These are phyloP conservation scores for Microcera coccophila DNA, from an alignment of 2,329 filamentous ascomycete genomes.

Conservation along the genomic window DNA sequence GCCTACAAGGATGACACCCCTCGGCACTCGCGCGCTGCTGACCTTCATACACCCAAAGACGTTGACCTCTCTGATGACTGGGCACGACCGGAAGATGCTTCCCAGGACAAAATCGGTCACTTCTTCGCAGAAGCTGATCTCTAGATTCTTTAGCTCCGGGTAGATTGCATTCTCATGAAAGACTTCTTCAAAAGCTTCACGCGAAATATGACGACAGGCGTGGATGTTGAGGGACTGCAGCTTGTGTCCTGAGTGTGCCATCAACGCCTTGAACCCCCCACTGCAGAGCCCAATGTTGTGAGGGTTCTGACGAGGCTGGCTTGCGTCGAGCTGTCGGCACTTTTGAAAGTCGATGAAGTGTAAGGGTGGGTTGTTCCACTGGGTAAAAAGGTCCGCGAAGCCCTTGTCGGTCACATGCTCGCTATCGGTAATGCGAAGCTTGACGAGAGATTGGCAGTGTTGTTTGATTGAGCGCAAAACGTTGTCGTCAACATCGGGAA, in stretches of 20 bases:
- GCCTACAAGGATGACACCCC: slow-evolving; percentile 54
- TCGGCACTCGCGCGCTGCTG: slow-evolving; percentile 49
- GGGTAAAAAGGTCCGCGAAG: slow-evolving; percentile 67
- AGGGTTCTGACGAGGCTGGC: slow-evolving; percentile 61
- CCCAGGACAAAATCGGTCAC: slow-evolving; percentile 63
- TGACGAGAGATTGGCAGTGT: slow-evolving; percentile 63
- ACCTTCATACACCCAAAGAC: slow-evolving; percentile 66
- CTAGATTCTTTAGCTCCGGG: slow-evolving; percentile 64
- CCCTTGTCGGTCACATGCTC: slow-evolving; percentile 70
- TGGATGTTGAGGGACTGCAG: slow-evolving; percentile 72
- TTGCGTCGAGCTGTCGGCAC: slow-evolving; percentile 72
- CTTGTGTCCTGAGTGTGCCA: slow-evolving; percentile 71
- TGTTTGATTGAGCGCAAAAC: slow-evolving; percentile 68
- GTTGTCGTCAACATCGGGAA: slow-evolving; percentile 62
- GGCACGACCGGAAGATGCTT: slow-evolving; percentile 61
- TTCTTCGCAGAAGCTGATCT: slow-evolving; percentile 71
- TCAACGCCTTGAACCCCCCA: slow-evolving; percentile 72
- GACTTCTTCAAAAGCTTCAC: slow-evolving; percentile 66
- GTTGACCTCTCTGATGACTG: slow-evolving; percentile 55
- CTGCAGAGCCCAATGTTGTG: slow-evolving; percentile 69
- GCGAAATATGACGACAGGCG: slow-evolving; percentile 76
- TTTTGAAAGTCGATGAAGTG: slow-evolving; percentile 69
- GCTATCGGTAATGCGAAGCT: slow-evolving; percentile 79
- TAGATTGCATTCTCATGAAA: slow-evolving; percentile 63
- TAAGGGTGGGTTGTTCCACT: slow-evolving; percentile 72